These are phyloP conservation scores for Sporothrix dimorphospora DNA, from an alignment of 2,329 filamentous ascomycete species.

Conservation along the genomic window DNA sequence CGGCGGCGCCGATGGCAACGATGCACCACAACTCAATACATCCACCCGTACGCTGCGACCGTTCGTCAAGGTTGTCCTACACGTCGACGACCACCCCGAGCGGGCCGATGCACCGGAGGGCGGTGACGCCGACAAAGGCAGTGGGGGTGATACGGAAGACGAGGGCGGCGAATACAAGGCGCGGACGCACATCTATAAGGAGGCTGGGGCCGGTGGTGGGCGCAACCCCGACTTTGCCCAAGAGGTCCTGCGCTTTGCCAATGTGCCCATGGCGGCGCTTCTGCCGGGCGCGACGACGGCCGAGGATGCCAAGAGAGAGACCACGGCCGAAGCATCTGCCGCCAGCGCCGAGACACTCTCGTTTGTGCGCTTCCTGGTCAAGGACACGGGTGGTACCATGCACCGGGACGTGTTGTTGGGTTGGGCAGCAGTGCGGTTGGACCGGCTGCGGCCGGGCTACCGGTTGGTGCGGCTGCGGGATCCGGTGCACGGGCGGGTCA, in stretches of 20 bases:
- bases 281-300: constrained; percentile 53
- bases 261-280: constrained; percentile 47
- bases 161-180: constrained; percentile 60
- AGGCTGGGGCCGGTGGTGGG: constrained; percentile 49
- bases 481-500: constrained; percentile 61
- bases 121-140: constrained; percentile 39
- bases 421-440: constrained; percentile 87
- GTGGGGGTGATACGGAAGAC: constrained; percentile 50
- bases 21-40: neutral
- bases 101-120: neutral
- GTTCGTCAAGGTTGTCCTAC: constrained; percentile 82
- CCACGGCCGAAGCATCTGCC: constrained; percentile 45
- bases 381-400: constrained; percentile 72
- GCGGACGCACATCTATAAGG: constrained; percentile 48
- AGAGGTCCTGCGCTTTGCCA: constrained; percentile 61
- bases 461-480: constrained; percentile 78
- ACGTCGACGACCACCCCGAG: constrained; percentile 63
- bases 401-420: constrained; percentile 77
- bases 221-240: constrained; percentile 65
- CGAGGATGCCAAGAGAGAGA: constrained; percentile 47
- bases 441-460: constrained; percentile 75
- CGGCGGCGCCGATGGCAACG: constrained; percentile 10
- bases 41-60: constrained; percentile 65
- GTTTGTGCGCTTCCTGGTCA: constrained; percentile 81
- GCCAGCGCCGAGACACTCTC: constrained; percentile 69